A percentile compares a stretch with the other conserved stretches of the same genome.
phyloP scores from a whole-genome alignment of 140 eudicot genomes.

The Bidens hawaiensis region DNA sequence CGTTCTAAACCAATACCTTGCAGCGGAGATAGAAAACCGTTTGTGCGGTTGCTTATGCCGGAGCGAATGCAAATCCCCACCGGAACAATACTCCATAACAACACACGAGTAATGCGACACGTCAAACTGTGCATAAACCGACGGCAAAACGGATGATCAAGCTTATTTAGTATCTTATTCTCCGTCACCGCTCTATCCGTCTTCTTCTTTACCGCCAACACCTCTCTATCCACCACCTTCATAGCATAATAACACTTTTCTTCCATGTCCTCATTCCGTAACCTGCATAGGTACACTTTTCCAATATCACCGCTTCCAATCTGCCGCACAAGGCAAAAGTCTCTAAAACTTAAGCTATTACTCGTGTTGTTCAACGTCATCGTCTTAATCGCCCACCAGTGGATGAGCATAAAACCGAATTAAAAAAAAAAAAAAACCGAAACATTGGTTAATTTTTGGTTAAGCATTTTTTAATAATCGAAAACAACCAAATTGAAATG shows the following conservation, averaged over 20 bases:
- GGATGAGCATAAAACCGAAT: too few relatives aligned
- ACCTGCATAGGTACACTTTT: slow-evolving; percentile 68
- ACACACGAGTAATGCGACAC: slow-evolving; percentile 80
- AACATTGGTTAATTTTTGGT: too few relatives aligned
- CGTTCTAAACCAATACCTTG: slow-evolving; percentile 68
- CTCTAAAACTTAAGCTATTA: slow-evolving; percentile 47
- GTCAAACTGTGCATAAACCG: slow-evolving; percentile 75
- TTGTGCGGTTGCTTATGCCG: slow-evolving; percentile 70
- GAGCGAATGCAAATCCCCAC: slow-evolving; percentile 88
- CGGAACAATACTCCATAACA: slow-evolving; percentile 86
- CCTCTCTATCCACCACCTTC: slow-evolving; percentile 85
- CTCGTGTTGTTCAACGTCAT: slow-evolving; percentile 14
- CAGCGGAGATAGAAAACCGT: slow-evolving; percentile 67
- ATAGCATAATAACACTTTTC: slow-evolving; percentile 52
- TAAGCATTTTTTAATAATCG: too few relatives aligned
- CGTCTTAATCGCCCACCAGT: slow-evolving; percentile 52
- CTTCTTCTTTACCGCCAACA: slow-evolving; percentile 65
- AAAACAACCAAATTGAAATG: too few relatives aligned
- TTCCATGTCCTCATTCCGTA: slow-evolving; percentile 34
- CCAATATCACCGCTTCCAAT: slow-evolving; percentile 95
- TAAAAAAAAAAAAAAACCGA: too few relatives aligned
- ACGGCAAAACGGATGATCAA: slow-evolving; percentile 88
- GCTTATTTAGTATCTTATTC: slow-evolving; percentile 62
- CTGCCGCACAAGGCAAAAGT: slow-evolving; percentile 69
- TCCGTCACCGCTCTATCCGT: slow-evolving; percentile 72